Percentiles rank a stretch among this genome's conserved stretches.
Evolutionary conservation across 1,284 basidiomycete genomes (phyloP).

Genomic region (Ceratobasidium sp.): DNA sequence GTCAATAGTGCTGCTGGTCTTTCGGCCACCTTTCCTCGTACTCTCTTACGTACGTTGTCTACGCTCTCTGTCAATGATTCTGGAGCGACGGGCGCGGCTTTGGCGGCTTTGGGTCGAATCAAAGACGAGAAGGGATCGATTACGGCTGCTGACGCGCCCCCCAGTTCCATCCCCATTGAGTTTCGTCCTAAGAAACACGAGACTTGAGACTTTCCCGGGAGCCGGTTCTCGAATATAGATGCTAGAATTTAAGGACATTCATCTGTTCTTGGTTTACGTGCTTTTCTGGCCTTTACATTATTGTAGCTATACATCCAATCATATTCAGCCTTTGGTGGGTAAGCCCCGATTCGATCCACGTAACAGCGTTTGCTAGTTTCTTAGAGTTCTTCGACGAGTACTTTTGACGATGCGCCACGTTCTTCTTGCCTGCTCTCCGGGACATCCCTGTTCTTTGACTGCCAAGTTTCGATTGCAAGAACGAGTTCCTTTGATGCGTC

Average conservation of each 20-base stretch:
- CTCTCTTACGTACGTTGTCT: conserved; percentile 69
- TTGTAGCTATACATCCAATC: conserved; percentile 35
- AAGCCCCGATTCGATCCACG: neutral
- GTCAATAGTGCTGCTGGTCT: conserved; percentile 47
- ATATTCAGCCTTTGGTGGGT: conserved; percentile 18
- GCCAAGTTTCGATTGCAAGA: conserved; percentile 1
- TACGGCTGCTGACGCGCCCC: conserved; percentile 65
- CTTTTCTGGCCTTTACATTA: conserved; percentile 24
- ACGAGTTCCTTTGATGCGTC: conserved; percentile 11
- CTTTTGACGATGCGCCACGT: neutral
- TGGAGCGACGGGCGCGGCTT: conserved; percentile 56
- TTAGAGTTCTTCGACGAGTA: conserved; percentile 5
- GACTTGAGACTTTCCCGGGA: neutral
- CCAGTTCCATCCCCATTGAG: conserved; percentile 52
- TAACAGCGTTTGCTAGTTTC: neutral
- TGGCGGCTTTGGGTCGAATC: conserved; percentile 60
- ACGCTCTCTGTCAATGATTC: conserved; percentile 80
- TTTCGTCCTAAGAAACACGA: conserved; percentile 31
- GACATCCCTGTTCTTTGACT: neutral
- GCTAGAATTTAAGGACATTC: conserved; percentile 17
- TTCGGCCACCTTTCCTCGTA: conserved; percentile 9
- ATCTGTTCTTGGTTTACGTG: conserved; percentile 25
- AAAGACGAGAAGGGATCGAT: conserved; percentile 62
- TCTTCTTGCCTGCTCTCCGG: neutral
- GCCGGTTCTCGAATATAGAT: neutral